Evolutionary conservation across 164 flowering plant species (phyloP), one percentile per base, ranked within the genome.

Genomic region (Pachysandra terminalis): DNA sequence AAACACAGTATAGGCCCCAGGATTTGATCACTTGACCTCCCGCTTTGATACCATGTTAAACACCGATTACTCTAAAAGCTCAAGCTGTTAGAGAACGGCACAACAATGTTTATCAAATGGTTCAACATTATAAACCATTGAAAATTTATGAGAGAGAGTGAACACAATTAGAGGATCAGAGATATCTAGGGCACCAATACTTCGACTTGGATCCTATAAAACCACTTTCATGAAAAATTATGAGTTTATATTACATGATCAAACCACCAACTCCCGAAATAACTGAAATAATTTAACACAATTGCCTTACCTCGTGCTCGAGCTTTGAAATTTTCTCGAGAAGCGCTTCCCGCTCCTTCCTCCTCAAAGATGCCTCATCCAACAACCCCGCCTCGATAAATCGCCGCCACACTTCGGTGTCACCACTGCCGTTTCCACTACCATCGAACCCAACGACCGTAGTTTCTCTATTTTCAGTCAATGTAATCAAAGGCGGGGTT

Each of bases 361-460:
- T 73, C 80, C 82, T 89, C 83, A 90, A 27, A 0, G 80, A 63
- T 0, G 84, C 87, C 69, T 81, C 89, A 58, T 90, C 91, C 74
- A 95, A 62, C 73, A 90, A 68, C 56, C 98, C 96, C 12, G 78
- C 96, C 66, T 89, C 92, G 72, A 68, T 83, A 63, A 95, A 91
- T 78, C 81, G 64, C 78, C 78, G 74, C 98, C 97, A 91, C 65
- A 87, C 96, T 68, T 86, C 92, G 79, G 65, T 35, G 16, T 78
- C 77, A 1, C 68, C 89, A 0, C 53, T n/a, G 1, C 37, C 37
- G 37, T 32, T 32, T 3, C 59, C 77, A 19, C 66, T 61, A 40
- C 17, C 81, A 48, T 28, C 75, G 61, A 24, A 56, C 19, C 9
- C 69, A 58, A 53, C 55, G 52, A 61, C 48, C 24, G 24, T 59